Evolutionary conservation across 2,329 filamentous ascomycete species (phyloP).

Genomic region (Sclerotinia trifoliorum): DNA sequence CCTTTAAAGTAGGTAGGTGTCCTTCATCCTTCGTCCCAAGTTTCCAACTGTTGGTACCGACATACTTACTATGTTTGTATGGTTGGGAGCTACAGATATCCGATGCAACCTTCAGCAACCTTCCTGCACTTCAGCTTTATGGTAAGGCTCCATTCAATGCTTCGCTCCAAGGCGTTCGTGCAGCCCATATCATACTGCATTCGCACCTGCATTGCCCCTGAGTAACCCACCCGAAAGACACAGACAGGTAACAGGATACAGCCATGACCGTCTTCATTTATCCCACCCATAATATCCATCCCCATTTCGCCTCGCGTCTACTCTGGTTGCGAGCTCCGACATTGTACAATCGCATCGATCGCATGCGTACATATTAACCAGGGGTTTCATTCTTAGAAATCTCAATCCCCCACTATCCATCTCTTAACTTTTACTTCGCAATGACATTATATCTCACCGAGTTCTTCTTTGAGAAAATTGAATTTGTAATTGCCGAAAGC

Average conservation of each 20-base stretch:
- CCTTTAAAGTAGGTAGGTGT: not conserved
- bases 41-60: conserved; percentile 20
- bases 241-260: conserved; percentile 14
- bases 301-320: conserved; percentile 3
- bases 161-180: conserved; percentile 6
- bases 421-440: not conserved
- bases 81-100: conserved; percentile 8
- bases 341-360: conserved; percentile 5
- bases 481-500: not conserved
- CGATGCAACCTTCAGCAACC: conserved; percentile 16
- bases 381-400: conserved; percentile 10
- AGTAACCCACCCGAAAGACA: conserved; percentile 5
- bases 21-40: conserved; percentile 16
- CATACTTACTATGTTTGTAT: not conserved
- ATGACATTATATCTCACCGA: not conserved
- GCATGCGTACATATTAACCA: conserved; percentile 13
- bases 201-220: conserved; percentile 17
- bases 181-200: conserved; percentile 17
- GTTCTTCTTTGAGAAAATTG: conserved; percentile 6
- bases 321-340: conserved; percentile 3
- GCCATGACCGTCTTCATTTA: conserved; percentile 3
- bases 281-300: conserved; percentile 1
- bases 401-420: conserved; percentile 10
- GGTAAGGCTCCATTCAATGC: conserved; percentile 18
- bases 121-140: conserved; percentile 11